Percentiles rank a stretch among this genome's conserved stretches.
phyloP scores from a whole-genome alignment of 768 basidiomycete genomes.

The Amanita exitialis region DNA sequence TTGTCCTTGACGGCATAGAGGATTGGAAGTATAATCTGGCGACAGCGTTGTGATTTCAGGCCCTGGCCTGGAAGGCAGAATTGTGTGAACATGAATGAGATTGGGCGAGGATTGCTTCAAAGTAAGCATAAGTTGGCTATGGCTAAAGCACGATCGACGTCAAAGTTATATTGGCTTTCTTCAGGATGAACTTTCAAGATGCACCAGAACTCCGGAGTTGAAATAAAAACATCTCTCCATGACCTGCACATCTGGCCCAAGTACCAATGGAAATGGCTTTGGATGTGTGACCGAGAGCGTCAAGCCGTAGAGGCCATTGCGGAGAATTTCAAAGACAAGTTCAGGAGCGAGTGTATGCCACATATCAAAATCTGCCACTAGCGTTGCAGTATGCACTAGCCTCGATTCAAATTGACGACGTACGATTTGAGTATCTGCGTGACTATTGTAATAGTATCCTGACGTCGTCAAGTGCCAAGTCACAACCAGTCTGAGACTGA shows the following conservation, averaged over 20 bases:
- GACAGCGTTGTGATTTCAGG: not conserved
- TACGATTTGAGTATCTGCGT: too few relatives aligned
- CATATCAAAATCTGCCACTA: not conserved
- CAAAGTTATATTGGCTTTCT: too few relatives aligned
- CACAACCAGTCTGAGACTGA: too few relatives aligned
- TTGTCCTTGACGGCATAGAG: not conserved
- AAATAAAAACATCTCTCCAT: not conserved
- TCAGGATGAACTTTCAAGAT: not conserved
- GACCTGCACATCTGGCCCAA: not conserved
- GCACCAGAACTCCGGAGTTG: not conserved
- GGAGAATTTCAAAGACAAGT: not conserved
- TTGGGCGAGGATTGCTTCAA: not conserved
- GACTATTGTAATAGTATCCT: too few relatives aligned
- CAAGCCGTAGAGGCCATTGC: not conserved
- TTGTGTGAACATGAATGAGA: not conserved
- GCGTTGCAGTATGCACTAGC: not conserved
- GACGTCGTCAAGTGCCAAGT: too few relatives aligned
- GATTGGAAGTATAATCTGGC: not conserved
- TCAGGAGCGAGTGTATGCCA: not conserved
- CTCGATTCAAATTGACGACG: too few relatives aligned
- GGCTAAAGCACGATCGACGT: not conserved
- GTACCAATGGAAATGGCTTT: not conserved
- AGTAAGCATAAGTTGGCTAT: not conserved
- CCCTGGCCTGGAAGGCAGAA: too few relatives aligned
- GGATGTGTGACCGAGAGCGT: not conserved